Percentiles rank a stretch among this genome's conserved stretches.
Evolutionary conservation across 768 basidiomycete genomes (phyloP).

Genomic region (Xerocomellus dryophilus): DNA sequence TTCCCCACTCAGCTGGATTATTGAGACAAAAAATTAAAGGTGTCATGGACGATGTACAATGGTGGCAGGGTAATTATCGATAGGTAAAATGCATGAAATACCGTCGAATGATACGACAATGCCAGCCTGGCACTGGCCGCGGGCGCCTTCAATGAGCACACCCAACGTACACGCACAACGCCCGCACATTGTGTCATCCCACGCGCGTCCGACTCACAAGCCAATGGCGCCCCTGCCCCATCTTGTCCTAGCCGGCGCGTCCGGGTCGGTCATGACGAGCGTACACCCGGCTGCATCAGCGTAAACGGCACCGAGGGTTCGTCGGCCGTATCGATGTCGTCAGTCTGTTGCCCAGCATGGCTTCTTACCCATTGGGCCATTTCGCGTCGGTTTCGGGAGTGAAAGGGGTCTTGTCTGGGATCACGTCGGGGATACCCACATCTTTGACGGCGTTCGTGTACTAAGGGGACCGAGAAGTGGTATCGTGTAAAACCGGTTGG

Average conservation of each 20-base stretch:
- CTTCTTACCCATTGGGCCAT: slow-evolving; percentile 32
- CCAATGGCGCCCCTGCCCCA: slow-evolving; percentile 56
- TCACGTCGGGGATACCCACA: slow-evolving; percentile 31
- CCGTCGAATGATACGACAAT: no score
- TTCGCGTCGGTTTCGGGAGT: slow-evolving; percentile 24
- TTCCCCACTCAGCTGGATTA: no score
- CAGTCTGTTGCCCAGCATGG: slow-evolving; percentile 38
- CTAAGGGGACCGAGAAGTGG: slow-evolving; percentile 27
- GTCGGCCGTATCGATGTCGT: slow-evolving; percentile 39
- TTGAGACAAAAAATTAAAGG: no score
- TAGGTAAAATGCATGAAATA: no score
- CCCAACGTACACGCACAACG: not conserved
- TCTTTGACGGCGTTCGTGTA: slow-evolving; percentile 9
- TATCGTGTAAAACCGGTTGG: no score
- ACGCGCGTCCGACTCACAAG: slow-evolving; percentile 36
- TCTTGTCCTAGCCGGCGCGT: slow-evolving; percentile 52
- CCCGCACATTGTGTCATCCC: not conserved
- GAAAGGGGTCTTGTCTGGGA: slow-evolving; percentile 25
- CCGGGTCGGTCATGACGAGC: slow-evolving; percentile 57
- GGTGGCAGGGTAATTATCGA: no score
- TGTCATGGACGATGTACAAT: no score
- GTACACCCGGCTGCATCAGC: slow-evolving; percentile 42
- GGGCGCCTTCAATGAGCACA: no score
- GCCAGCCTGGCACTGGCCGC: not conserved
- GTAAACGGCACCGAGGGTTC: slow-evolving; percentile 50